Evolutionary conservation across 2,329 filamentous ascomycete species (phyloP).

Genomic region (Penicillium paneum): DNA sequence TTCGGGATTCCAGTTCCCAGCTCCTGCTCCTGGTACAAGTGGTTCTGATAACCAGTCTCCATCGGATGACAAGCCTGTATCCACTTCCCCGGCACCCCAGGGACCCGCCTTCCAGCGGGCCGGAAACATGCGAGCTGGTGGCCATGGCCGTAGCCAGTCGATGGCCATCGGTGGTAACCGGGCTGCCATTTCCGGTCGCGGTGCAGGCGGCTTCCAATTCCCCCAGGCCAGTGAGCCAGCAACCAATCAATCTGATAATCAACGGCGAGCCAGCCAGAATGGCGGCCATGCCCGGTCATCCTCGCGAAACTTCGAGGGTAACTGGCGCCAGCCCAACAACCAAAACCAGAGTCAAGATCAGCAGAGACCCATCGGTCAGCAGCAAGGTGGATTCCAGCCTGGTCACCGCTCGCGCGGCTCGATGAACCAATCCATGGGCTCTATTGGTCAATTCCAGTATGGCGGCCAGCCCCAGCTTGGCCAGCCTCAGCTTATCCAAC

Average conservation of each 20-base stretch:
- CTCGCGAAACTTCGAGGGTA: constrained; percentile 95
- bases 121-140: constrained; percentile 81
- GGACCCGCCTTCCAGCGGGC: constrained; percentile 67
- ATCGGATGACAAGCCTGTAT: constrained; percentile 48
- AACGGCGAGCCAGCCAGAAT: constrained; percentile 67
- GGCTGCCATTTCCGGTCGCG: constrained; percentile 59
- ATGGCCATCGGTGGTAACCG: constrained; percentile 61
- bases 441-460: constrained; percentile 85
- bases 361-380: constrained; percentile 54
- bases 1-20: constrained; percentile 90
- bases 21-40: constrained; percentile 60
- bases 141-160: constrained; percentile 51
- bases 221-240: constrained; percentile 56
- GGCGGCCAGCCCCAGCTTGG: constrained; percentile 45
- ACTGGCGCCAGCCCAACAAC: constrained; percentile 83
- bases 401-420: constrained; percentile 84
- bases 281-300: constrained; percentile 77
- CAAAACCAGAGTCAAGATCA: constrained; percentile 47
- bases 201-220: constrained; percentile 71
- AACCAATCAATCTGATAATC: constrained; percentile 60
- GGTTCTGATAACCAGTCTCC: constrained; percentile 55
- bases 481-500: constrained; percentile 82
- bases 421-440: constrained; percentile 79
- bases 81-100: constrained; percentile 53
- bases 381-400: constrained; percentile 77